Evolutionary conservation across 352 stramenopile genomes (phyloP).

Genomic region (Globisporangium apiculatum): DNA sequence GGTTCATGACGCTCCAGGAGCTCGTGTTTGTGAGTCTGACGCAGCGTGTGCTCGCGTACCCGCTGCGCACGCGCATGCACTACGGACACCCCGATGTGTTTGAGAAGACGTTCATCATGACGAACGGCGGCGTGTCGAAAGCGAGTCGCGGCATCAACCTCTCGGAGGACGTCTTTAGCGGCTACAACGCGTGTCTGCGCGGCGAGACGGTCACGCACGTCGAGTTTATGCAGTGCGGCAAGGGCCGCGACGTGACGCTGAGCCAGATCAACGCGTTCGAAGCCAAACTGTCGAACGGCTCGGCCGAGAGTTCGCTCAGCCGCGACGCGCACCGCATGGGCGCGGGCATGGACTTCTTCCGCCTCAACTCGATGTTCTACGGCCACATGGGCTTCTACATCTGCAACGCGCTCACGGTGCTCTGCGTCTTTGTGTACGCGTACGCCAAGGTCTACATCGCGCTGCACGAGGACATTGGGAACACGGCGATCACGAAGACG

Average conservation of each 20-base stretch:
- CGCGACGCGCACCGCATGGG: slow-evolving; percentile 81
- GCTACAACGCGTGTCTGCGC: slow-evolving; percentile 77
- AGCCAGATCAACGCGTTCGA: slow-evolving; percentile 87
- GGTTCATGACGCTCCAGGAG: slow-evolving; percentile 87
- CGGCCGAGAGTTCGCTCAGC: slow-evolving; percentile 71
- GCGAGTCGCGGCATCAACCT: slow-evolving; percentile 86
- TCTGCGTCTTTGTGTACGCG: slow-evolving; percentile 76
- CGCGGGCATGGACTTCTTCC: slow-evolving; percentile 83
- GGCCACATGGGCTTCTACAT: slow-evolving; percentile 88
- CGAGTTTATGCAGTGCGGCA: slow-evolving; percentile 87
- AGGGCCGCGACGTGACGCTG: slow-evolving; percentile 83
- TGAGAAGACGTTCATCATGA: slow-evolving; percentile 85
- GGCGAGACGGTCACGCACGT: slow-evolving; percentile 73
- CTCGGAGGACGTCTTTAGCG: slow-evolving; percentile 86
- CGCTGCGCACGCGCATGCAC: slow-evolving; percentile 77
- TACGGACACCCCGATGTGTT: slow-evolving; percentile 88
- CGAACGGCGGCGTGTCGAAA: slow-evolving; percentile 80
- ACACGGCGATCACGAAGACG: slow-evolving; percentile 72
- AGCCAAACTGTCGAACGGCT: slow-evolving; percentile 79
- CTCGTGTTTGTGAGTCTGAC: slow-evolving; percentile 85
- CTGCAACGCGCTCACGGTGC: slow-evolving; percentile 69
- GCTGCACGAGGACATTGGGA: slow-evolving; percentile 66
- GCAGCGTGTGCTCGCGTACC: slow-evolving; percentile 72
- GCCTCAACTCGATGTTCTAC: slow-evolving; percentile 88
- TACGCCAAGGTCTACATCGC: slow-evolving; percentile 85